Conservation (phyloP, 2,329 filamentous ascomycete species). For the Neofusicoccum sp. region DNA sequence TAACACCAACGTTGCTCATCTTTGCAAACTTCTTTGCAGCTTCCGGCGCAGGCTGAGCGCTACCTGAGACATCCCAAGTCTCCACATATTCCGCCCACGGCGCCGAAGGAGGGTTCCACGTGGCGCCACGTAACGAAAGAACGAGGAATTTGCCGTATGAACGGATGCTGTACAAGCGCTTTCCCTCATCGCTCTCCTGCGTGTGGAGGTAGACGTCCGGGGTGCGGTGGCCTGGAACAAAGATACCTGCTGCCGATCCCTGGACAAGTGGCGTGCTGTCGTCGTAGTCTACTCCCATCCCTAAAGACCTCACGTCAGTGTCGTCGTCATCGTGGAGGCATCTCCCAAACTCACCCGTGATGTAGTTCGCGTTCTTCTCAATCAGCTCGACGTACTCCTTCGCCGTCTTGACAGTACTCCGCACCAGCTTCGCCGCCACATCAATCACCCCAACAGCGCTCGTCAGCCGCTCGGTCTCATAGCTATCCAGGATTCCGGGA, state of each 20-base stretch:
- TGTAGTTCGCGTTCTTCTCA: slow-evolving; percentile 49
- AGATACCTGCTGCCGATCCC: slow-evolving; percentile 13
- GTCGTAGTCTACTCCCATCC: slow-evolving; percentile 44
- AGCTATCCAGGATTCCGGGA: slow-evolving; percentile 36
- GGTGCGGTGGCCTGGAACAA: slow-evolving; percentile 10
- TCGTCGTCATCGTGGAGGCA: no score
- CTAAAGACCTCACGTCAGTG: neutral
- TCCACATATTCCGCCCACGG: slow-evolving; percentile 14
- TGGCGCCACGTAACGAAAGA: neutral
- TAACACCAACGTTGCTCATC: slow-evolving; percentile 8
- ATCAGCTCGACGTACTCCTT: slow-evolving; percentile 50
- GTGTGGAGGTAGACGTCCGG: slow-evolving; percentile 16
- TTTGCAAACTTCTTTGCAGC: neutral
- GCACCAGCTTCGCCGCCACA: slow-evolving; percentile 47
- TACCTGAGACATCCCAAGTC: slow-evolving; percentile 10
- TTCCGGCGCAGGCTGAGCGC: neutral
- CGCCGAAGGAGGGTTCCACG: slow-evolving; percentile 6
- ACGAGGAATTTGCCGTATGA: slow-evolving; percentile 18
- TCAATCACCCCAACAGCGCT: slow-evolving; percentile 49
- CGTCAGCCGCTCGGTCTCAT: slow-evolving; percentile 45
- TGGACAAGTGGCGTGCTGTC: slow-evolving; percentile 17
- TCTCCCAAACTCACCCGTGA: slow-evolving; percentile 38
- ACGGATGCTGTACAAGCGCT: neutral
- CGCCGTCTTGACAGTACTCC: slow-evolving; percentile 45
- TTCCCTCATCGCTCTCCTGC: neutral